Percentiles rank a stretch among this genome's conserved stretches.
phyloP scores from a whole-genome alignment of 192 early-diverging fungal species.

The Phycomyces blakesleeanus region DNA sequence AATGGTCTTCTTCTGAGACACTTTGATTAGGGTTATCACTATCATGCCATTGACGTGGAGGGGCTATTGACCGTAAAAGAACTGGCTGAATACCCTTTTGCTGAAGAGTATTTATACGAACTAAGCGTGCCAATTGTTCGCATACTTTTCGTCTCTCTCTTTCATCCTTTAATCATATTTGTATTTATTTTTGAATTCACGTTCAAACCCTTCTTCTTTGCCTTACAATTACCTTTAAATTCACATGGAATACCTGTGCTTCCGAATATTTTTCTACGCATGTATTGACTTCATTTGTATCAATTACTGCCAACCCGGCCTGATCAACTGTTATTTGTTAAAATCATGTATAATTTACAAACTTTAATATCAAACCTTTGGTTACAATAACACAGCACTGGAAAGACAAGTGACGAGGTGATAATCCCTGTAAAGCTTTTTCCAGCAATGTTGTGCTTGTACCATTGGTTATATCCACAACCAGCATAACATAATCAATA shows the following conservation, averaged over 20 bases:
- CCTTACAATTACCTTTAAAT: constrained; percentile 4
- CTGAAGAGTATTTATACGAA: constrained; percentile 8
- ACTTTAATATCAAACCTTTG: not conserved
- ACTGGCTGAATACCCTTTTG: not conserved
- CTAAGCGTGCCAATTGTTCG: constrained; percentile 2
- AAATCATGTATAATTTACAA: too few relatives aligned
- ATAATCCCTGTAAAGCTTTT: not conserved
- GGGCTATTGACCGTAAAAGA: not conserved
- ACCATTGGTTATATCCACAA: constrained; percentile 22
- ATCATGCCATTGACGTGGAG: not conserved
- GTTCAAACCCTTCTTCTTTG: not conserved
- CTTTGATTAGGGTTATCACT: not conserved
- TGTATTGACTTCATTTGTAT: not conserved
- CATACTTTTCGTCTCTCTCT: not conserved
- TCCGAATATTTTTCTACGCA: not conserved
- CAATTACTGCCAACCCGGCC: not conserved
- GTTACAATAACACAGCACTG: constrained; percentile 1
- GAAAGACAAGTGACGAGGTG: not conserved
- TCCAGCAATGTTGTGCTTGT: constrained; percentile 6
- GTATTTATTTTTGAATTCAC: not conserved
- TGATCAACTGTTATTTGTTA: not conserved
- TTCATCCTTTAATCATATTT: not conserved
- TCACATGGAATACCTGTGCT: not conserved
- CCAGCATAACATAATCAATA: constrained; percentile 16
- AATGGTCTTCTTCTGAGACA: too few relatives aligned